phyloP scores from a whole-genome alignment of 2,329 filamentous ascomycete genomes.

The Trichoderma citrinoviride region DNA sequence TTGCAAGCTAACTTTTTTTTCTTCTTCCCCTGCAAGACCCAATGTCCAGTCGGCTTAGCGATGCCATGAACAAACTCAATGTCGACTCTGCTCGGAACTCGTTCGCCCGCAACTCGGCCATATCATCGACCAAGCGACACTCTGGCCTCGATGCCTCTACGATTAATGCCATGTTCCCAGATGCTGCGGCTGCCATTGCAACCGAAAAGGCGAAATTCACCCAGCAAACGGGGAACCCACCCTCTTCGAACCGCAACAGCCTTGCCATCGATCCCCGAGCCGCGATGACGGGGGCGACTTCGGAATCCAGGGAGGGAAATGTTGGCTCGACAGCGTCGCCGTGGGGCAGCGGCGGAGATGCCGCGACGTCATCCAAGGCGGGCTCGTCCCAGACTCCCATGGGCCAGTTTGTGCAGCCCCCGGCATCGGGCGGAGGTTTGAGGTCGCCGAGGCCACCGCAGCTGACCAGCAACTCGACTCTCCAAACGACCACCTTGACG shows the following conservation, averaged over 20 bases:
- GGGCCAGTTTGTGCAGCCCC: constrained; percentile 91
- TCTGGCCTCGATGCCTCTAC: constrained; percentile 90
- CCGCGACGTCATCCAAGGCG: constrained; percentile 61
- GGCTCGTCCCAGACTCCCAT: constrained; percentile 78
- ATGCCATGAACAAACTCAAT: constrained; percentile 94
- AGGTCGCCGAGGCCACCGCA: constrained; percentile 72
- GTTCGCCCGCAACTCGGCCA: constrained; percentile 74
- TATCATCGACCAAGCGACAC: constrained; percentile 75
- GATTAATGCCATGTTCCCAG: constrained; percentile 98
- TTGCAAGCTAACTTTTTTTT: constrained; percentile 24
- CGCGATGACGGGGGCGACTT: constrained; percentile 61
- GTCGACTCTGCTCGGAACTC: constrained; percentile 86
- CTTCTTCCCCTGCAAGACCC: constrained; percentile 61
- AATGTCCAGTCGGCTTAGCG: constrained; percentile 92
- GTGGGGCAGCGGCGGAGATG: constrained; percentile 64
- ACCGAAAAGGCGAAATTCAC: constrained; percentile 98
- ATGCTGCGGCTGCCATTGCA: constrained; percentile 96
- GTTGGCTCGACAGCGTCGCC: constrained; percentile 56
- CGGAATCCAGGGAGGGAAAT: constrained; percentile 34
- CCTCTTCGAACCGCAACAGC: constrained; percentile 91
- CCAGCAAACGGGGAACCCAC: constrained; percentile 86
- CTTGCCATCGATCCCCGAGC: constrained; percentile 71
- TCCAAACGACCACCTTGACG: constrained; percentile 81
- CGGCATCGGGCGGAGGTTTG: constrained; percentile 66
- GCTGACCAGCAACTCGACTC: constrained; percentile 63